These are phyloP conservation scores for Yamadazyma atmosphaerica DNA, from an alignment of 1,139 yeast genomes.

Conservation along the genomic window DNA sequence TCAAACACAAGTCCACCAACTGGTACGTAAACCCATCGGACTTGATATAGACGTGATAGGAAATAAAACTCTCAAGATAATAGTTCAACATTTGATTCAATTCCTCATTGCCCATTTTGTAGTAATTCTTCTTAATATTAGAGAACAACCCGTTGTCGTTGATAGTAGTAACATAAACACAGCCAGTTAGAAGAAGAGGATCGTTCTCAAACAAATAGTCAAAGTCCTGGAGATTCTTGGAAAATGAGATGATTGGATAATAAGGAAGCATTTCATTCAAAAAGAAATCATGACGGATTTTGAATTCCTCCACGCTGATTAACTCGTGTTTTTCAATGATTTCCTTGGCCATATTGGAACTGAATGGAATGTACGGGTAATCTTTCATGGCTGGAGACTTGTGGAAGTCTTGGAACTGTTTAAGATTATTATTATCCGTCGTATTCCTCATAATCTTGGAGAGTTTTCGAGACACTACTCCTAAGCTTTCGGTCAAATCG, in stretches of 20 bases:
- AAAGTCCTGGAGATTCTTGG: conserved; percentile 32
- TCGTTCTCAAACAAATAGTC: conserved; percentile 39
- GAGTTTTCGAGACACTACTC: conserved; percentile 8
- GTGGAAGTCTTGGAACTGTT: conserved; percentile 19
- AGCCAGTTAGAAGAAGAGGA: conserved; percentile 47
- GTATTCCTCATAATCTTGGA: conserved; percentile 10
- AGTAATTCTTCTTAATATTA: conserved; percentile 11
- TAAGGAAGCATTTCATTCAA: conserved; percentile 38
- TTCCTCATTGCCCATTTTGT: conserved; percentile 19
- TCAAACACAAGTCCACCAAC: conserved; percentile 43
- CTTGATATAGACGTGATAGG: conserved; percentile 42
- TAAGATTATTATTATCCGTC: conserved; percentile 8
- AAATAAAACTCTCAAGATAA: conserved; percentile 47
- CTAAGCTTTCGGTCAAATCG: conserved; percentile 8
- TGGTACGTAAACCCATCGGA: conserved; percentile 44
- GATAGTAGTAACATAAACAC: conserved; percentile 49
- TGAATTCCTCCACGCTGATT: conserved; percentile 27
- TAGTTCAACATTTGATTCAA: conserved; percentile 42
- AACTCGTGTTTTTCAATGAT: conserved; percentile 26
- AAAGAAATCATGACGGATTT: conserved; percentile 34
- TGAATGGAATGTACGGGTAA: conserved; percentile 40
- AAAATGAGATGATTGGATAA: conserved; percentile 50
- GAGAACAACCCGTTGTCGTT: conserved; percentile 35
- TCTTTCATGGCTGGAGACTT: conserved; percentile 14
- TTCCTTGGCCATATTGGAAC: conserved; percentile 42